Conservation (phyloP, 495 filamentous ascomycete genomes). For the Annulohypoxylon bovei region DNA sequence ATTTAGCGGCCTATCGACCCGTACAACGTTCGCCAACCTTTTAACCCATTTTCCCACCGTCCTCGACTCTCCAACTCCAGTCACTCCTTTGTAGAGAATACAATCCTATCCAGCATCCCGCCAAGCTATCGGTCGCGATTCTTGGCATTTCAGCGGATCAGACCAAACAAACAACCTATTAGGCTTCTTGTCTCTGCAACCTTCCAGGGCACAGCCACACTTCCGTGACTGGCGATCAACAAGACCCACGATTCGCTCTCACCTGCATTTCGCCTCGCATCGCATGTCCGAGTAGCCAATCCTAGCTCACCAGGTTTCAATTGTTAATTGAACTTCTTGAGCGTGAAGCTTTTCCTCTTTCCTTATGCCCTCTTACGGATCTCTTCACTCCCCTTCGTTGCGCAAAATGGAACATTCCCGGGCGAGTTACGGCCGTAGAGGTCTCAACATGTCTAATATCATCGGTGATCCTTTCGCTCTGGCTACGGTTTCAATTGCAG, state of each 20-base stretch:
- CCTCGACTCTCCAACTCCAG: conserved; percentile 29
- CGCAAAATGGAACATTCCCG: conserved; percentile 79
- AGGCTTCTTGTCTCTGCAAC: conserved; percentile 15
- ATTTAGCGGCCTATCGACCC: conserved; percentile 6
- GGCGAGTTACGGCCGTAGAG: conserved; percentile 64
- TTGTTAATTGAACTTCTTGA: conserved; percentile 23
- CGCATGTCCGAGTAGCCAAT: conserved; percentile 30
- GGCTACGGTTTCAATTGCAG: conserved; percentile 89
- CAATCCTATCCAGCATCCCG: conserved; percentile 7
- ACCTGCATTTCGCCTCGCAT: conserved; percentile 27
- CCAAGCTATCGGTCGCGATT: conserved; percentile 14
- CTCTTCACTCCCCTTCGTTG: conserved; percentile 76
- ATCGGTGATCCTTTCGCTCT: conserved; percentile 96
- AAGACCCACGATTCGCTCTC: conserved; percentile 20
- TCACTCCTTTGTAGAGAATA: conserved; percentile 37
- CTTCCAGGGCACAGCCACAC: conserved; percentile 34
- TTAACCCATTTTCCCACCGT: background rate
- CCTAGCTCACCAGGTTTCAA: conserved; percentile 22
- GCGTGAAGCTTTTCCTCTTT: conserved; percentile 39
- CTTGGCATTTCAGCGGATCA: conserved; percentile 5
- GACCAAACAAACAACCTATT: conserved; percentile 11
- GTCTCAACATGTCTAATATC: conserved; percentile 85
- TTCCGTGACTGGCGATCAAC: conserved; percentile 24
- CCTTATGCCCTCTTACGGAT: conserved; percentile 79
- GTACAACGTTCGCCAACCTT: background rate